These are phyloP conservation scores for Persicaria tinctoria DNA, from an alignment of 148 eudicot species.

Conservation along the genomic window DNA sequence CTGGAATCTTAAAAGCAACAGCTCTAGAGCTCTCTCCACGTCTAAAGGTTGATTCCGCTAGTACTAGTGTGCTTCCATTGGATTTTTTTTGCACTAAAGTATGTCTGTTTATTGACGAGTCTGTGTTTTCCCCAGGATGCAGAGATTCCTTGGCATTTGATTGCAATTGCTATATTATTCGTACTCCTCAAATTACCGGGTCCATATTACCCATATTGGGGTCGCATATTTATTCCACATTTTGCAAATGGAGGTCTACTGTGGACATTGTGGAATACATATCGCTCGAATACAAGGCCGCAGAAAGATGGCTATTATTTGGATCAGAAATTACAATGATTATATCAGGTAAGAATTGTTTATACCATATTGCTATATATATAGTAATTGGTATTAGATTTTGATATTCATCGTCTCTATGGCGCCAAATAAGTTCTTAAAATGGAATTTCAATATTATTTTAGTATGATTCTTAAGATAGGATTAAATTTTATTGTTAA, in stretches of 20 bases:
- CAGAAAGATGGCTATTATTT: constrained; percentile 8
- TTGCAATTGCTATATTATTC: constrained; percentile 41
- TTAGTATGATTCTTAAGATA: no score
- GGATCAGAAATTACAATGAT: background rate
- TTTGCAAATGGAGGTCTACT: constrained; percentile 72
- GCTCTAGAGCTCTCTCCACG: constrained; percentile 48
- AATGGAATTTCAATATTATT: no score
- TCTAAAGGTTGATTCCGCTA: constrained; percentile 41
- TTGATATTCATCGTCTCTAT: no score
- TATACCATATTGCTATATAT: no score
- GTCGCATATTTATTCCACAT: constrained; percentile 70
- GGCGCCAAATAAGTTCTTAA: no score
- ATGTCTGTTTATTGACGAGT: background rate
- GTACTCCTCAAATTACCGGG: constrained; percentile 70
- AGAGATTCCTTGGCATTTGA: constrained; percentile 77
- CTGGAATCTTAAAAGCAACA: constrained; percentile 46
- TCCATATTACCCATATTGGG: constrained; percentile 82
- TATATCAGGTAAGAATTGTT: background rate
- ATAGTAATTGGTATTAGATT: background rate
- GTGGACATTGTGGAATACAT: constrained; percentile 49
- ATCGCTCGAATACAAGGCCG: constrained; percentile 48
- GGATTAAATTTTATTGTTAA: no score
- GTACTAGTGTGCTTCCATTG: background rate
- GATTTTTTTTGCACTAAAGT: background rate
- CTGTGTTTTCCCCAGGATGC: constrained; percentile 37